These are phyloP conservation scores for Punica granatum DNA, from an alignment of 345 rosid species.

Conservation along the genomic window DNA sequence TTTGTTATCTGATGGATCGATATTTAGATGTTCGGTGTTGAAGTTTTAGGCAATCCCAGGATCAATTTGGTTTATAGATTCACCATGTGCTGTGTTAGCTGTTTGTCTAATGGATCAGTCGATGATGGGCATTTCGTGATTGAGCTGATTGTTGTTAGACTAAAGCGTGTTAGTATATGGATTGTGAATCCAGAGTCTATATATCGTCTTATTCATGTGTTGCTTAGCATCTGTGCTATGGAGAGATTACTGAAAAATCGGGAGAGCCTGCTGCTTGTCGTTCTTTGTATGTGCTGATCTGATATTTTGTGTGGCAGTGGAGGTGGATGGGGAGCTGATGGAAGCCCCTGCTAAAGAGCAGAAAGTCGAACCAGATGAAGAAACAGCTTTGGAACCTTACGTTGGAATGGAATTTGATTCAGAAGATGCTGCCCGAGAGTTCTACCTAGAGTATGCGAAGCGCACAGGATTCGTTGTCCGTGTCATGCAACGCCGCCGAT, in stretches of 20 bases:
- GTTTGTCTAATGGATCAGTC: too few species aligned
- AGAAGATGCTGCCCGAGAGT: slow-evolving; percentile 63
- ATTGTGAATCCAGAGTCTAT: too few species aligned
- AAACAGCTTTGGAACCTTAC: slow-evolving; percentile 42
- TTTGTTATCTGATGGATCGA: background rate
- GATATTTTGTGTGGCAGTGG: slow-evolving; percentile 30
- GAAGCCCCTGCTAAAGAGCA: slow-evolving; percentile 35
- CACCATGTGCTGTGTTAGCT: background rate
- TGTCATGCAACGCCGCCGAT: slow-evolving; percentile 73
- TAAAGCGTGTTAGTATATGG: too few species aligned
- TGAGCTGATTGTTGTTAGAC: too few species aligned
- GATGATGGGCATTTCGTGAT: too few species aligned
- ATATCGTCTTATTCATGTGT: too few species aligned
- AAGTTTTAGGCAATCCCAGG: too few species aligned
- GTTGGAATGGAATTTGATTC: slow-evolving; percentile 80
- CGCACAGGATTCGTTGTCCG: slow-evolving; percentile 62
- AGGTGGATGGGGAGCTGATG: slow-evolving; percentile 30
- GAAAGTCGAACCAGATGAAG: slow-evolving; percentile 23
- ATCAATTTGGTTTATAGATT: too few species aligned
- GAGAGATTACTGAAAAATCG: too few species aligned
- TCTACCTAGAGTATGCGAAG: slow-evolving; percentile 59
- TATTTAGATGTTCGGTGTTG: background rate
- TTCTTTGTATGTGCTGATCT: background rate
- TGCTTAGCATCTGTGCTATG: too few species aligned
- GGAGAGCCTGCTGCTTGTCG: background rate